Conservation (phyloP, 2,329 filamentous ascomycete species). For the Parastagonospora nodorum region DNA sequence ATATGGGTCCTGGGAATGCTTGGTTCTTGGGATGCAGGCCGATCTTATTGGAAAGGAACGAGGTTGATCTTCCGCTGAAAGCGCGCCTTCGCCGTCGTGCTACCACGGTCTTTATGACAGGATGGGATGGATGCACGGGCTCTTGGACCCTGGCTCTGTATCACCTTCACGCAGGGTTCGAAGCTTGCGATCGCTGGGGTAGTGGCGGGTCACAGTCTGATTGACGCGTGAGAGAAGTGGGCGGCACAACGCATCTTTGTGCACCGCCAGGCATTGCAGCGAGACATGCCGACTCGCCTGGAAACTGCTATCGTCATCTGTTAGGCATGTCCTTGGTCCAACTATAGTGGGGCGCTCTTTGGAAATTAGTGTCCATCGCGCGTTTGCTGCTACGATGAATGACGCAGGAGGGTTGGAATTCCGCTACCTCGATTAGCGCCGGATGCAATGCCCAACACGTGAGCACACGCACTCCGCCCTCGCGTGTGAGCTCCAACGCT, state of each 20-base stretch:
- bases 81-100: slow-evolving; percentile 32
- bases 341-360: slow-evolving; percentile 12
- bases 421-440: slow-evolving; percentile 10
- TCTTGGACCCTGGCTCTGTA: slow-evolving; percentile 34
- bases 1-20: slow-evolving; percentile 40
- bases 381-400: slow-evolving; percentile 13
- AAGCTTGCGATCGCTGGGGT: not conserved
- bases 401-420: slow-evolving; percentile 17
- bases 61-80: slow-evolving; percentile 40
- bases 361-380: slow-evolving; percentile 9
- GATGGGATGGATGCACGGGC: slow-evolving; percentile 22
- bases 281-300: slow-evolving; percentile 7
- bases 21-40: slow-evolving; percentile 25
- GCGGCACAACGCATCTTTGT: slow-evolving; percentile 1
- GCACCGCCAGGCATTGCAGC: slow-evolving; percentile 3
- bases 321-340: slow-evolving; percentile 18
- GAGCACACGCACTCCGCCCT: slow-evolving; percentile 1
- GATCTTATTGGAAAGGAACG: slow-evolving; percentile 37
- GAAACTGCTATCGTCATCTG: slow-evolving; percentile 25
- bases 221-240: not conserved
- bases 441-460: slow-evolving; percentile 12
- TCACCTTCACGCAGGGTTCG: slow-evolving; percentile 1
- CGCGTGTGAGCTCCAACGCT: slow-evolving; percentile 1
- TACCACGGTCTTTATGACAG: slow-evolving; percentile 28
- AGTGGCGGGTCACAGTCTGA: slow-evolving; percentile 1